Conservation (phyloP, 225 moss, liverwort and hornwort species). For the Neckera pumila region DNA sequence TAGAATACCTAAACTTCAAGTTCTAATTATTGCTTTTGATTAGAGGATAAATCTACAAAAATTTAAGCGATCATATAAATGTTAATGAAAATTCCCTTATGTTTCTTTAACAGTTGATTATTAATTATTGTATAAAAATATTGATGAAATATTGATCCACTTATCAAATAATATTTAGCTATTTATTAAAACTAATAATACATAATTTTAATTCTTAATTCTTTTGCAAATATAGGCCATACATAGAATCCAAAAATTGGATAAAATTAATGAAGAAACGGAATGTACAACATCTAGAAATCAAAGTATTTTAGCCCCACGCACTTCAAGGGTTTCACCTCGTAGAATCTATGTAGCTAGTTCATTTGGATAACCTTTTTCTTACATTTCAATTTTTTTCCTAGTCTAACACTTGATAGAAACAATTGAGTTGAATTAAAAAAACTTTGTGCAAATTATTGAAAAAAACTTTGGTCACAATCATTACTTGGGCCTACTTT, state of each 20-base stretch:
- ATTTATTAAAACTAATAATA: not conserved
- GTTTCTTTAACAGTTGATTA: not conserved
- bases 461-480: not conserved
- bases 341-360: constrained; percentile 11
- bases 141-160: not conserved
- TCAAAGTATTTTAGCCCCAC: not conserved
- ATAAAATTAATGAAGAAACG: constrained; percentile 22
- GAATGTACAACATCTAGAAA: not conserved
- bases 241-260: constrained; percentile 1
- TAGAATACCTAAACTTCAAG: not conserved
- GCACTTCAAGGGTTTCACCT: not conserved
- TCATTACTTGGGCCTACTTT: not conserved
- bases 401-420: not conserved
- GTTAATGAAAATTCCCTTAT: fast-evolving
- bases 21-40: no score
- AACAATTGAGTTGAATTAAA: not conserved
- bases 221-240: not conserved
- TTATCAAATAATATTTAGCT: not conserved
- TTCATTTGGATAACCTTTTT: not conserved
- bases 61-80: not conserved
- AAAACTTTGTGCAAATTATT: not conserved
- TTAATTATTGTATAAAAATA: not conserved
- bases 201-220: not conserved
- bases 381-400: not conserved
- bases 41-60: not conserved